These are phyloP conservation scores for Scolecobasidium constrictum DNA, from an alignment of 2,329 filamentous ascomycete species.

Conservation along the genomic window DNA sequence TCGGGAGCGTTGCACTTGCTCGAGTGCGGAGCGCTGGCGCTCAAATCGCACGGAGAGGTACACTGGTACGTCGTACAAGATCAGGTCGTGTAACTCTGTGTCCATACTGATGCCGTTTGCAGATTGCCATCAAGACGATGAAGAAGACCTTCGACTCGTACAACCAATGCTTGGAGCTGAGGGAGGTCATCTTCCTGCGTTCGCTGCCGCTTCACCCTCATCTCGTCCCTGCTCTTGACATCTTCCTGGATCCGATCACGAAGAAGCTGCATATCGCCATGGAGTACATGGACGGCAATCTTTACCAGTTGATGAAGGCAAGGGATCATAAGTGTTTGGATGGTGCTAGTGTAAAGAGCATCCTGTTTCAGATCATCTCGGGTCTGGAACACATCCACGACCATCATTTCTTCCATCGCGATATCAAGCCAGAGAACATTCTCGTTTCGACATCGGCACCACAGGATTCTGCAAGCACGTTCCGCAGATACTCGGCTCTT, in stretches of 20 bases:
- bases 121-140: conserved; percentile 99
- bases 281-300: conserved; percentile 99
- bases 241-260: conserved; percentile 91
- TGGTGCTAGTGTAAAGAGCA: conserved; percentile 87
- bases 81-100: background rate
- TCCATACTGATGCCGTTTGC: conserved; percentile 13
- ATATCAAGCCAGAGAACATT: conserved; percentile 99
- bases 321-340: conserved; percentile 92
- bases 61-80: conserved; percentile 57
- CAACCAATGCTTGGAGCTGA: conserved; percentile 77
- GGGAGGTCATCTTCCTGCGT: conserved; percentile 92
- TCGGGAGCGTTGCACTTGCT: conserved; percentile 88
- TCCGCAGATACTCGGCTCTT: conserved; percentile 83
- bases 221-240: conserved; percentile 93
- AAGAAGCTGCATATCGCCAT: conserved; percentile 97
- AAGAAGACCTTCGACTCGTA: conserved; percentile 98
- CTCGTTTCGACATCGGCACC: conserved; percentile 84
- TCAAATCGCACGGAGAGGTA: conserved; percentile 78
- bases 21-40: conserved; percentile 85
- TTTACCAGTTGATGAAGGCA: conserved; percentile 98
- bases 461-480: conserved; percentile 71
- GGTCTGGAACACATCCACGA: conserved; percentile 96
- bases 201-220: conserved; percentile 81
- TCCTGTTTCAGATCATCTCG: conserved; percentile 91
- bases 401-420: conserved; percentile 94